Evolutionary conservation across 768 basidiomycete genomes (phyloP), one percentile per base, ranked within the genome.

Genomic region (Amanita pseudoporphyria): DNA sequence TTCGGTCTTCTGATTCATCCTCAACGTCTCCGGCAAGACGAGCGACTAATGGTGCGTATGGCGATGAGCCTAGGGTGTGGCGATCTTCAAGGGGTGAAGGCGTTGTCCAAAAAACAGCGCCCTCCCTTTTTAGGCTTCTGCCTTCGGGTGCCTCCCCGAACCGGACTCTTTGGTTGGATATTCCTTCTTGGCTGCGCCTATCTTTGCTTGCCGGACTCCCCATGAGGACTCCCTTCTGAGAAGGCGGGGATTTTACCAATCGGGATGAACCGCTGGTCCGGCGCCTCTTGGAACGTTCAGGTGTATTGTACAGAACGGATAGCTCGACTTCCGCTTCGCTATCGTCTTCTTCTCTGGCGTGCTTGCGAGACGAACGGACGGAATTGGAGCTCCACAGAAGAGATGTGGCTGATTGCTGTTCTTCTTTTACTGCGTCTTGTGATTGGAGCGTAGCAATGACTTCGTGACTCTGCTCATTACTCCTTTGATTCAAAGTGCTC

Each of bases 241-340:
- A 28, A 28, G 21, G 19, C 9, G 42, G 14, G 16, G 36, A 22
- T 21, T 9, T 10, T 9, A 7, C 37, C 10, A 28, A 24, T 10
- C n/a, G n/a, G n/a, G n/a, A n/a, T n/a, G n/a, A n/a, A n/a, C 19
- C 10, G 16, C 30, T n/a, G 26, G 31, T 24, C 5, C 47, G 38
- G 5, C 35, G 35, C n/a, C 10, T 48, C 9, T 40, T 48, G 24
- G 30, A 10, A 18, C 36, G 36, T 18, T 19, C 26, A 26, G 24
- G 3, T 36, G 9, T 3, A 7, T 41, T 18, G 18, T 40, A 21
- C 13, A 48, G 38, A 12, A 56, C 26, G 16, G 52, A 56, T 9
- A n/a, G 22, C 18, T 56, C 55, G 14, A 56, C 55, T 44, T 56
- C 55, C 35, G 28, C 22, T 26, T 53, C 55, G 37, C 55, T 56